phyloP scores from a whole-genome alignment of 2,329 filamentous ascomycete genomes.

The Coniochaeta pulveracea region DNA sequence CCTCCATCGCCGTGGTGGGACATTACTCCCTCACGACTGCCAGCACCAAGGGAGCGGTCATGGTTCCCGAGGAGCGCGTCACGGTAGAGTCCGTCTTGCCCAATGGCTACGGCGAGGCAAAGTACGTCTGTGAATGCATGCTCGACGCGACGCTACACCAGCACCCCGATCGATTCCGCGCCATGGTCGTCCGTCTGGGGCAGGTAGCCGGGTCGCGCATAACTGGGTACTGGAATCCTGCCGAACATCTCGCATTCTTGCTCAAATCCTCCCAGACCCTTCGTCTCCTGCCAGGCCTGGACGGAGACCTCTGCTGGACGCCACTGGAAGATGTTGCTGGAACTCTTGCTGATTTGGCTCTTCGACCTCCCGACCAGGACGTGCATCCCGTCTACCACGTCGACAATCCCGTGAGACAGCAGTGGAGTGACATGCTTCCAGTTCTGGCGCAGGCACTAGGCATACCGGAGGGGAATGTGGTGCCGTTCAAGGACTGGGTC shows the following conservation, averaged over 20 bases:
- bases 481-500: conserved; percentile 18
- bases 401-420: conserved; percentile 18
- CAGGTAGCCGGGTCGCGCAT: conserved; percentile 39
- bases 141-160: conserved; percentile 33
- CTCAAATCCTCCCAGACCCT: conserved; percentile 37
- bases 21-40: conserved; percentile 14
- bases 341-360: conserved; percentile 14
- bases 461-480: conserved; percentile 10
- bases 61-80: conserved; percentile 33
- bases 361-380: conserved; percentile 4
- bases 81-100: conserved; percentile 26
- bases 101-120: conserved; percentile 40
- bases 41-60: conserved; percentile 9
- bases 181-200: conserved; percentile 31
- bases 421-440: conserved; percentile 14
- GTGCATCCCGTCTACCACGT: conserved; percentile 16
- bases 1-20: conserved; percentile 27
- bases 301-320: conserved; percentile 29
- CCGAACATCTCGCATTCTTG: conserved; percentile 37
- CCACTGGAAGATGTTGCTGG: conserved; percentile 27
- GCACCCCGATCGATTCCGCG: conserved; percentile 26
- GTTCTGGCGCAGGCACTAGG: conserved; percentile 13
- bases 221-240: conserved; percentile 42
- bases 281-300: conserved; percentile 25
- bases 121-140: conserved; percentile 37